Percentiles rank a stretch among this genome's conserved stretches.
Evolutionary conservation across 805 yeast genomes (phyloP).

Genomic region (Starmerella floricola): DNA sequence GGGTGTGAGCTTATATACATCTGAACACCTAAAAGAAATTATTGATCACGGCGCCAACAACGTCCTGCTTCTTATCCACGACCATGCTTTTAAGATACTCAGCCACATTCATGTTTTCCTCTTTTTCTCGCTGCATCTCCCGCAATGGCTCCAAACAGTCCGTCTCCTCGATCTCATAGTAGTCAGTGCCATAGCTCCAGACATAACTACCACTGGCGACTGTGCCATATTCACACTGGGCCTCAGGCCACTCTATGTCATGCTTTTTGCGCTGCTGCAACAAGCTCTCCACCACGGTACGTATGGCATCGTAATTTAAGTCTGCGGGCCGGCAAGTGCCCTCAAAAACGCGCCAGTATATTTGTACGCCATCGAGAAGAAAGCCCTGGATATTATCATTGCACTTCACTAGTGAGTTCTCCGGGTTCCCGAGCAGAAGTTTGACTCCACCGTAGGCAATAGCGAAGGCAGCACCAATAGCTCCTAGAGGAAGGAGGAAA

Average conservation of each 20-base stretch:
- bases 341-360: constrained; percentile 16
- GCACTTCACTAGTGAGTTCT: constrained; percentile 1
- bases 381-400: constrained; percentile 15
- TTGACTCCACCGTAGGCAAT: constrained; percentile 9
- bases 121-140: constrained; percentile 8
- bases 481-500: not conserved
- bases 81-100: not conserved
- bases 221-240: constrained; percentile 8
- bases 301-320: constrained; percentile 10
- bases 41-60: no score
- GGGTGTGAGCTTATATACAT: no score
- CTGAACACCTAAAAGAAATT: no score
- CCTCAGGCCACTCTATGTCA: constrained; percentile 10
- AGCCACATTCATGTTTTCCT: not conserved
- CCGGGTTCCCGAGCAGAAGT: not conserved
- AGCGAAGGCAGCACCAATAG: not conserved
- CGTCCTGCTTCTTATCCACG: not conserved
- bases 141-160: constrained; percentile 15
- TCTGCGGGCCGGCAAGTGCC: constrained; percentile 11
- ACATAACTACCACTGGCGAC: constrained; percentile 1
- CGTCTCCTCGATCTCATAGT: constrained; percentile 10
- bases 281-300: constrained; percentile 6
- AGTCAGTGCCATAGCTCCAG: constrained; percentile 15
- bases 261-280: constrained; percentile 4
- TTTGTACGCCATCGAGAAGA: constrained; percentile 11